Percentiles rank a stretch among this genome's conserved stretches.
Evolutionary conservation across 108 stramenopile species (phyloP).

Genomic region (Discostella pseudostelligera): DNA sequence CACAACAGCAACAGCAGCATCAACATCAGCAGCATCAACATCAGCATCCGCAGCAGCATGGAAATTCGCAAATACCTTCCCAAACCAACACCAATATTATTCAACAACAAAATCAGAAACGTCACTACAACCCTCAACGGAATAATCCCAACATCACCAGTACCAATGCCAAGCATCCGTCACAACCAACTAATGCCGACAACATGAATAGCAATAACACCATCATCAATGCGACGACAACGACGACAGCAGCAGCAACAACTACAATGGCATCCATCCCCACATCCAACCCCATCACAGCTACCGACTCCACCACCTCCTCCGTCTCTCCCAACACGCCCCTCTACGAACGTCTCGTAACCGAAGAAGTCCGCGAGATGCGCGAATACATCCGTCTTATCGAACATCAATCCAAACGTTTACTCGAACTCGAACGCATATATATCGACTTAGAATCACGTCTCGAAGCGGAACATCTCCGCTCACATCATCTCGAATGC

Average conservation of each 20-base stretch:
- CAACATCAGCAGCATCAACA: slow-evolving; percentile 10
- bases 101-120: slow-evolving; percentile 16
- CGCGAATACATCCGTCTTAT: slow-evolving; percentile 52
- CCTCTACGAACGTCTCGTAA: slow-evolving; percentile 54
- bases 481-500: slow-evolving; percentile 35
- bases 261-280: slow-evolving; percentile 9
- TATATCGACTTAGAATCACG: slow-evolving; percentile 46
- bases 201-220: slow-evolving; percentile 9
- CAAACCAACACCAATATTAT: no score
- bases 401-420: slow-evolving; percentile 43
- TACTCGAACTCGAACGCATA: slow-evolving; percentile 42
- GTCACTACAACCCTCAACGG: slow-evolving; percentile 1
- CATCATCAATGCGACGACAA: slow-evolving; percentile 5
- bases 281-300: slow-evolving; percentile 6
- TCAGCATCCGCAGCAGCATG: slow-evolving; percentile 18
- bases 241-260: slow-evolving; percentile 12
- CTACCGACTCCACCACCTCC: slow-evolving; percentile 11
- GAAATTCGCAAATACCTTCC: no score
- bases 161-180: slow-evolving; percentile 10
- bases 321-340: slow-evolving; percentile 28
- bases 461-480: slow-evolving; percentile 33
- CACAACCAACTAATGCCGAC: slow-evolving; percentile 10
- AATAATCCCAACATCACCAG: slow-evolving; percentile 11
- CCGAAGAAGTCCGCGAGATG: slow-evolving; percentile 53
- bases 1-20: slow-evolving; percentile 19